These are phyloP conservation scores for Leccinum disarticulatum DNA, from an alignment of 768 basidiomycete genomes.

Conservation along the genomic window DNA sequence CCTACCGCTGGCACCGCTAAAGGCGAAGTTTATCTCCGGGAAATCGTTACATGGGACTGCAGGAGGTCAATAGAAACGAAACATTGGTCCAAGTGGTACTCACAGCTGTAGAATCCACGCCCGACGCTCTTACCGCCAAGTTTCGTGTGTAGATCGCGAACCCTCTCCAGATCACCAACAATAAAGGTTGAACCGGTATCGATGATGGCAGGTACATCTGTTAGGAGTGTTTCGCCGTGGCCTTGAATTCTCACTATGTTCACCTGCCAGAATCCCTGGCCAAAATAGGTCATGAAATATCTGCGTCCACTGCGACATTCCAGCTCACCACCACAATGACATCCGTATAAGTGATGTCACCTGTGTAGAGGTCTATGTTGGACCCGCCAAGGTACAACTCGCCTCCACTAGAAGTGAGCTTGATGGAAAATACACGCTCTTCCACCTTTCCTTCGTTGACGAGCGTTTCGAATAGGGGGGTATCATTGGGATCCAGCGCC, in stretches of 20 bases:
- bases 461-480: background rate
- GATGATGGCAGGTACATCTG: background rate
- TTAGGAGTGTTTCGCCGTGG: background rate
- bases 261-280: background rate
- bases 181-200: background rate
- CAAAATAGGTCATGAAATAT: too few species aligned
- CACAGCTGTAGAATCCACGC: background rate
- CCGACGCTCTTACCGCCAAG: background rate
- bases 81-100: background rate
- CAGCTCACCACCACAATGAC: background rate
- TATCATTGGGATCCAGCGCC: background rate
- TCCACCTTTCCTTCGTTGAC: background rate
- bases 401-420: background rate
- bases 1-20: background rate
- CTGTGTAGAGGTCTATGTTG: background rate
- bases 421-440: background rate
- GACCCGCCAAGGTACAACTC: background rate
- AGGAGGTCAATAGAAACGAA: background rate
- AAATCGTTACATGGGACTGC: background rate
- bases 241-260: background rate
- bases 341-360: background rate
- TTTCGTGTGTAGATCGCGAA: background rate
- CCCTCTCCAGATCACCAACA: background rate
- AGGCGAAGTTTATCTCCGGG: background rate
- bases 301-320: background rate